Evolutionary conservation across 306 rosid species (phyloP).

Genomic region (Dalbergia cochinchinensis): DNA sequence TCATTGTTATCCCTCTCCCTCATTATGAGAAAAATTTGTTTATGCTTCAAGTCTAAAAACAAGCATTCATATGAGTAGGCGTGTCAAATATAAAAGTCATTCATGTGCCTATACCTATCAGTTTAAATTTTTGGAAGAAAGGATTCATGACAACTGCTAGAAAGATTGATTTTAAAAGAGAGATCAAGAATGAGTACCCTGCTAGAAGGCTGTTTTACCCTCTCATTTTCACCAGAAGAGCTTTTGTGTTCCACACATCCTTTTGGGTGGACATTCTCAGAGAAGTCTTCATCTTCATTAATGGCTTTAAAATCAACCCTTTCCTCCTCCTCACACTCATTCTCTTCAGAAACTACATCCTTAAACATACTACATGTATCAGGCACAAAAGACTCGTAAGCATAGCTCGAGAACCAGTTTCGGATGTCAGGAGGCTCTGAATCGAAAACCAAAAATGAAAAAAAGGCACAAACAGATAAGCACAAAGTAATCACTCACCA

Average conservation of each 20-base stretch:
- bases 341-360: slow-evolving; percentile 44
- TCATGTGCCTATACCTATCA: too few species aligned
- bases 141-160: too few species aligned
- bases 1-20: too few species aligned
- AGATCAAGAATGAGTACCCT: slow-evolving; percentile 47
- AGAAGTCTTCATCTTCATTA: slow-evolving; percentile 37
- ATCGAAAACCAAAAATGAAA: background rate
- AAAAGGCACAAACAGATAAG: background rate
- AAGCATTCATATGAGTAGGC: too few species aligned
- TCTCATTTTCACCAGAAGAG: slow-evolving; percentile 33
- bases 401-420: slow-evolving; percentile 84
- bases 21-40: too few species aligned
- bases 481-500: slow-evolving; percentile 4
- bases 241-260: slow-evolving; percentile 38
- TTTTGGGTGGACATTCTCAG: slow-evolving; percentile 21
- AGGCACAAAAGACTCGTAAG: slow-evolving; percentile 64
- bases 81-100: too few species aligned
- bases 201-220: slow-evolving; percentile 45
- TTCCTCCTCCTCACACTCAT: slow-evolving; percentile 39
- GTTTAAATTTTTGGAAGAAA: too few species aligned
- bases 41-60: too few species aligned
- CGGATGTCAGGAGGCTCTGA: slow-evolving; percentile 79
- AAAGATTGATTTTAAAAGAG: slow-evolving; percentile 13
- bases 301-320: slow-evolving; percentile 38
- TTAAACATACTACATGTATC: slow-evolving; percentile 47